phyloP scores from a whole-genome alignment of 306 rosid genomes.

The Sechiopsis laciniata region DNA sequence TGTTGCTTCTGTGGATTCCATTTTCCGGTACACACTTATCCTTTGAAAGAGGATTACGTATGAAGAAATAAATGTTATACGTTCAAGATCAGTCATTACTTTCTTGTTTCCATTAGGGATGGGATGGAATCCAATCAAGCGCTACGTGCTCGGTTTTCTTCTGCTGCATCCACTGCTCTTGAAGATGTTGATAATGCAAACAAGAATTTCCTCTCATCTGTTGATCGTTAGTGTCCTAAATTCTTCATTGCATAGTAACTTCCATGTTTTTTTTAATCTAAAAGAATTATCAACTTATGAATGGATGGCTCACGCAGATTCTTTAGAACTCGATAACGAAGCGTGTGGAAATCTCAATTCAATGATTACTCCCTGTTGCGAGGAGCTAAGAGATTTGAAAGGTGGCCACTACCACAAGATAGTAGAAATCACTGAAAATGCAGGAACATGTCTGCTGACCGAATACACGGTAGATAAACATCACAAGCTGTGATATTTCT shows the following conservation, averaged over 20 bases:
- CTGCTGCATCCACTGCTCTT: conserved; percentile 61
- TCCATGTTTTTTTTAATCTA: not conserved
- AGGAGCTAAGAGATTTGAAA: conserved; percentile 77
- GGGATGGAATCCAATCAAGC: conserved; percentile 76
- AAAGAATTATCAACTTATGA: not conserved
- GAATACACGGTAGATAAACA: conserved; percentile 64
- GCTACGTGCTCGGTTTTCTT: conserved; percentile 66
- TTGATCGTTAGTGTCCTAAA: conserved; percentile 64
- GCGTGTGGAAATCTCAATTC: conserved; percentile 86
- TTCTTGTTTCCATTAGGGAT: conserved; percentile 41
- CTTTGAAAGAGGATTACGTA: not conserved
- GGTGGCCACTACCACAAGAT: conserved; percentile 88
- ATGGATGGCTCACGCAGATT: conserved; percentile 47
- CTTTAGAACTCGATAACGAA: conserved; percentile 90
- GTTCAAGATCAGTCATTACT: conserved; percentile 16
- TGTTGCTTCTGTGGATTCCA: conserved; percentile 70
- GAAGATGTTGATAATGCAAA: conserved; percentile 78
- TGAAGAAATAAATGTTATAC: not conserved
- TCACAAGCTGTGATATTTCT: not conserved
- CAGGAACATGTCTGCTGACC: conserved; percentile 75
- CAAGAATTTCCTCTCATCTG: conserved; percentile 68
- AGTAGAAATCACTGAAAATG: conserved; percentile 82
- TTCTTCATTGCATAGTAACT: conserved; percentile 17
- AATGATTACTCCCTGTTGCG: conserved; percentile 79
- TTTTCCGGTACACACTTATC: conserved; percentile 57